Percentiles rank a stretch among this genome's conserved stretches.
Conservation (phyloP, 805 yeast species). For the Candida qinlingensis region DNA sequence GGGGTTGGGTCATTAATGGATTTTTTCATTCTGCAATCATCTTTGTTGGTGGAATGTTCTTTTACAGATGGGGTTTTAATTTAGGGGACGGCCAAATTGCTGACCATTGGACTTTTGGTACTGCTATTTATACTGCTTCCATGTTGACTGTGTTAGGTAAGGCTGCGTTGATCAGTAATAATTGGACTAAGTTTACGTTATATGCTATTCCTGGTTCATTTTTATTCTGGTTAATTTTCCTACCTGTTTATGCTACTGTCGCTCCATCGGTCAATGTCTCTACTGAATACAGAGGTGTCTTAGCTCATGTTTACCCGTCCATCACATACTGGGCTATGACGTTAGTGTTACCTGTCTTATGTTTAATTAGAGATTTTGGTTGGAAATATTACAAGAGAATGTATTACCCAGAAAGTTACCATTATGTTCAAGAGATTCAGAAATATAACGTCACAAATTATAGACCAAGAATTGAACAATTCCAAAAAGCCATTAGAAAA, state of each 20-base stretch:
- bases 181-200: constrained; percentile 93
- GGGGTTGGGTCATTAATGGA: constrained; percentile 97
- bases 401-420: constrained; percentile 88
- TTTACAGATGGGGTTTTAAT: constrained; percentile 64
- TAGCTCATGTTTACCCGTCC: constrained; percentile 70
- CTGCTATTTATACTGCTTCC: constrained; percentile 82
- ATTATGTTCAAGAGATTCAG: constrained; percentile 94
- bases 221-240: constrained; percentile 72
- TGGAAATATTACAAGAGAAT: constrained; percentile 95
- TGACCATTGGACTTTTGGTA: constrained; percentile 95
- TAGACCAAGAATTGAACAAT: constrained; percentile 93
- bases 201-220: constrained; percentile 95
- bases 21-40: constrained; percentile 88
- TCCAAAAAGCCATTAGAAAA: constrained; percentile 93
- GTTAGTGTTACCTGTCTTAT: constrained; percentile 68
- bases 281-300: constrained; percentile 75
- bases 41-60: constrained; percentile 63
- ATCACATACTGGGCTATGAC: constrained; percentile 78
- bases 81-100: constrained; percentile 64
- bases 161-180: constrained; percentile 85
- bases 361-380: constrained; percentile 79
- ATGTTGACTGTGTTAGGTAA: constrained; percentile 87
- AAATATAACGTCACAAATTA: constrained; percentile 90
- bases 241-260: constrained; percentile 80
- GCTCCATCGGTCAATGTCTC: constrained; percentile 85